Base-by-base conservation (phyloP, 208 protist species). In the Trypanosomatidae sp. region DNA sequence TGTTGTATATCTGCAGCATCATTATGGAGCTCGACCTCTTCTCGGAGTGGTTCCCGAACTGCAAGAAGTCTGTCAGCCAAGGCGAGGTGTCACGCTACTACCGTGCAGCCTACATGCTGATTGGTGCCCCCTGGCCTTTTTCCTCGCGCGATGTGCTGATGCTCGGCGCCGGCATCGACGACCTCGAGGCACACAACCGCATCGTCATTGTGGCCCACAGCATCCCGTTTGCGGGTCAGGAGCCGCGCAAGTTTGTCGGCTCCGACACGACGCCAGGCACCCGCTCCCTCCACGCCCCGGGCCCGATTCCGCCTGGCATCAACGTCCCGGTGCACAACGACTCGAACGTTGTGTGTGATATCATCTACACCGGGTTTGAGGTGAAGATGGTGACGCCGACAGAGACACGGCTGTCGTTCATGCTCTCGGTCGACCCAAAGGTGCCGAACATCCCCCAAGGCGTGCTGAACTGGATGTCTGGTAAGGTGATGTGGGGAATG, bases 1-100 rank as follows among this genome's bases (percentile, higher is more conserved):
- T 80, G 30, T 58, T 89, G 33, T 85, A 83, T 71, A 60, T 84
- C 13, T 71, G 73, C 66, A 68, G 82, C 60, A 78, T 83, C 36
- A 76, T 90, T 30, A 74, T 90, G 71, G 84, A 91, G 80, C 76
- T 90, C 13, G 78, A 88, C 59, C 78, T 91, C 66, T 91, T 79
- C 77, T 77, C 75, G 47, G 72, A 85, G 68, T 91, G 79, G 82
- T 86, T 89, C 71, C 82, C 81, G 5, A 76, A 86, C 66, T 91
- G 83, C 77, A 10, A 41, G 56, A 67, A 67, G 5, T 79, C 84
- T 0, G 50, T 80, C 56, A 73, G 71, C 44, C 80, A 83, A 30
- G 86, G 78, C 28, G 85, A 91, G 36, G 67, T 87, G 4, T 84
- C 80, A 6, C 76, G 77, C 28, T 90, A 87, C 71, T 81, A 89